Percentiles rank a stretch among this genome's conserved stretches.
Evolutionary conservation across 352 stramenopile genomes (phyloP).

Genomic region (Pythium apleroticum): DNA sequence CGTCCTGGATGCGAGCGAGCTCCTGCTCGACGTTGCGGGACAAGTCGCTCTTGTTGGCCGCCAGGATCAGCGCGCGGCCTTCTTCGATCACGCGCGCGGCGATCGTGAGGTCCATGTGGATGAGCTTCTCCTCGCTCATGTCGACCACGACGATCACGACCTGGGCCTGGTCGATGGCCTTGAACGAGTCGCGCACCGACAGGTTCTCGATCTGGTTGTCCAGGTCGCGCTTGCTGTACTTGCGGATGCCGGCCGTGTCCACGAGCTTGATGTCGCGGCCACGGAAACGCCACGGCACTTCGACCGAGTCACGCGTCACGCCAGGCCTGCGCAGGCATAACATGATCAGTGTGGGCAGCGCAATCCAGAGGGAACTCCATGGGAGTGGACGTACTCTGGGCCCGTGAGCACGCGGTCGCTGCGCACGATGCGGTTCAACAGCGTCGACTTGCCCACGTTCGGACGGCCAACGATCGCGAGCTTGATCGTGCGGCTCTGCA

Average conservation of each 20-base stretch:
- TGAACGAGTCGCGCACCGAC: constrained; percentile 79
- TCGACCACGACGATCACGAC: constrained; percentile 83
- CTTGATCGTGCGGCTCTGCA: constrained; percentile 63
- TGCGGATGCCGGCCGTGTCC: constrained; percentile 79
- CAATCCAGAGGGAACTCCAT: too few species aligned
- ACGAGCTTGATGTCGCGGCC: constrained; percentile 75
- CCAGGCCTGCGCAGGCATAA: constrained; percentile 45
- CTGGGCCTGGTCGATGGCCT: constrained; percentile 76
- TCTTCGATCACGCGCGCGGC: constrained; percentile 80
- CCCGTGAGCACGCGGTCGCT: constrained; percentile 80
- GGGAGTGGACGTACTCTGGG: constrained; percentile 57
- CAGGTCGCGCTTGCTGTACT: constrained; percentile 84
- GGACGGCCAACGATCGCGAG: constrained; percentile 77
- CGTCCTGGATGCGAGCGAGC: constrained; percentile 64
- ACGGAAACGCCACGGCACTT: constrained; percentile 78
- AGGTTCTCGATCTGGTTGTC: constrained; percentile 85
- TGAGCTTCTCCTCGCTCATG: constrained; percentile 80
- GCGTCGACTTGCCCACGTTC: constrained; percentile 80
- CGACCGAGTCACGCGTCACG: constrained; percentile 79
- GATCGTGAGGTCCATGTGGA: constrained; percentile 87
- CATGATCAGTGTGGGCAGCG: background rate
- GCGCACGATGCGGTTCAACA: constrained; percentile 82
- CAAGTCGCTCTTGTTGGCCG: constrained; percentile 80
- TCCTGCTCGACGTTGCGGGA: constrained; percentile 50
- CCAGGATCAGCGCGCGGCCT: constrained; percentile 69